phyloP scores from a whole-genome alignment of 1,284 basidiomycete genomes.

The Cryptococcus wingfieldii region DNA sequence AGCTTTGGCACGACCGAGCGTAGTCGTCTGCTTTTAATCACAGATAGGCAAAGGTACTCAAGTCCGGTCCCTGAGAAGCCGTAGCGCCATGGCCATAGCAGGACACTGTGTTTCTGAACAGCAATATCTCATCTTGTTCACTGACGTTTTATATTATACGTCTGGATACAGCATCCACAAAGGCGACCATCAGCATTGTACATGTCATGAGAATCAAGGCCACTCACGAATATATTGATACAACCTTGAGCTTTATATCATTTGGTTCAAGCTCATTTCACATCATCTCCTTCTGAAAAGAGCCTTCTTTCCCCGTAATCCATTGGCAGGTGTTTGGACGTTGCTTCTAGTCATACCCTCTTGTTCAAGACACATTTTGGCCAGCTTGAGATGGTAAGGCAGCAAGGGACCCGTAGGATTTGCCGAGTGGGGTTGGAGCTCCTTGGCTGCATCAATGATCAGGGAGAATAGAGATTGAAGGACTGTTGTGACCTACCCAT shows the following conservation, averaged over 20 bases:
- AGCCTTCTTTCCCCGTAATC: constrained; percentile 23
- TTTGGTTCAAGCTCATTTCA: neutral
- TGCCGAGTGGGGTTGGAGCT: constrained; percentile 32
- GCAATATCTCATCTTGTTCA: too few species aligned
- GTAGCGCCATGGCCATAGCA: too few species aligned
- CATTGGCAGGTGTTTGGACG: constrained; percentile 6
- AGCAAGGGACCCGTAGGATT: constrained; percentile 34
- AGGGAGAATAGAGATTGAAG: neutral
- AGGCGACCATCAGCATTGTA: too few species aligned
- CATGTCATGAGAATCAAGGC: too few species aligned
- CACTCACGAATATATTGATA: neutral
- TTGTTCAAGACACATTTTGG: constrained; percentile 31
- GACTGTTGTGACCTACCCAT: constrained; percentile 21
- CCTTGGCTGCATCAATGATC: constrained; percentile 12
- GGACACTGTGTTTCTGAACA: too few species aligned
- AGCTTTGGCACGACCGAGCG: too few species aligned
- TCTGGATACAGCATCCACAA: too few species aligned
- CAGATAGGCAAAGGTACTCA: too few species aligned
- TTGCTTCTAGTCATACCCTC: constrained; percentile 18
- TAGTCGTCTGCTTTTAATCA: too few species aligned
- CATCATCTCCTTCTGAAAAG: constrained; percentile 15
- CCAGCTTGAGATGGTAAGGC: constrained; percentile 43
- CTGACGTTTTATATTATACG: too few species aligned
- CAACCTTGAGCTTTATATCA: neutral
- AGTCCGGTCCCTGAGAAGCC: too few species aligned